Evolutionary conservation across 164 flowering plant genomes (phyloP).

Genomic region (Magnolia changhungtana): DNA sequence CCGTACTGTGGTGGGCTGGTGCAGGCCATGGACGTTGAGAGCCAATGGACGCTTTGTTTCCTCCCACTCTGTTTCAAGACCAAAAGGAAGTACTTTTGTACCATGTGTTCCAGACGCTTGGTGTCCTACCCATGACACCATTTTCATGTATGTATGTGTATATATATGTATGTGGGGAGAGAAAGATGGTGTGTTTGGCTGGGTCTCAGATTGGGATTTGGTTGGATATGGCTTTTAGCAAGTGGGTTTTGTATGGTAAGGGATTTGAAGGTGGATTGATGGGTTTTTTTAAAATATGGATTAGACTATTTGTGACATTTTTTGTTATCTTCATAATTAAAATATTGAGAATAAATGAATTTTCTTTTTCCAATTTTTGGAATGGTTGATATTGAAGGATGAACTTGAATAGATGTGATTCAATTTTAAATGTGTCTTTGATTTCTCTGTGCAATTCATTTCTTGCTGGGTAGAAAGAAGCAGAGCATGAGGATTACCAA

Average conservation of each 20-base stretch:
- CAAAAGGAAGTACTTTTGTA: conserved; percentile 58
- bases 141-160: no score
- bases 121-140: conserved; percentile 22
- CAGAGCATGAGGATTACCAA: no score
- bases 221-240: not conserved
- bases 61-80: conserved; percentile 55
- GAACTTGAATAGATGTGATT: no score
- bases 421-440: no score
- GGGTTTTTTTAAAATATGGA: not conserved
- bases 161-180: not conserved
- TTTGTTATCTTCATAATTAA: no score
- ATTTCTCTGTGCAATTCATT: no score
- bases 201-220: not conserved
- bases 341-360: no score
- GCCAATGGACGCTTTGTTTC: conserved; percentile 69
- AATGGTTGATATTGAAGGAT: no score
- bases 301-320: no score
- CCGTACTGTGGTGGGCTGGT: conserved; percentile 83
- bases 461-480: no score
- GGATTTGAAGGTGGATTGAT: not conserved
- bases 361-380: no score
- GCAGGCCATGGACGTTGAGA: conserved; percentile 67
- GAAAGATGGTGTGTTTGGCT: not conserved
- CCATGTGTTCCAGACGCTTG: conserved; percentile 51
- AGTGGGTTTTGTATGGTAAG: not conserved